These are phyloP conservation scores for Trifolium repens DNA, from an alignment of 306 rosid species.

Conservation along the genomic window DNA sequence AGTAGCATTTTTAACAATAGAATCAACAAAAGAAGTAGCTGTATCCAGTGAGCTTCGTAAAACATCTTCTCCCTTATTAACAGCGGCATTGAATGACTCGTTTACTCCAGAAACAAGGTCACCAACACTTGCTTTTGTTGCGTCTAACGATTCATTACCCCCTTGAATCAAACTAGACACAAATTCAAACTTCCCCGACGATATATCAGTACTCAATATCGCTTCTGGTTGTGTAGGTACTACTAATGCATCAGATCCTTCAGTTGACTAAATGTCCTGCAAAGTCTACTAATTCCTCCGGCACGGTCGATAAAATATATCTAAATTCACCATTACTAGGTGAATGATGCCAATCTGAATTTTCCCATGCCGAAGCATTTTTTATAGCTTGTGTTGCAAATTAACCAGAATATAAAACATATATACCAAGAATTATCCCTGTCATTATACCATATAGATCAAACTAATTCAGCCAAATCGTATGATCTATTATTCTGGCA, in stretches of 20 bases:
- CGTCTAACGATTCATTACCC: constrained; percentile 50
- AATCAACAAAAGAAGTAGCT: constrained; percentile 55
- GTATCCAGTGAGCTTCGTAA: too few species aligned
- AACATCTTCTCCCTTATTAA: constrained; percentile 59
- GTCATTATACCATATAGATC: too few species aligned
- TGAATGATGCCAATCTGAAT: too few species aligned
- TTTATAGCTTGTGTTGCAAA: constrained; percentile 55
- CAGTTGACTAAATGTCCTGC: constrained; percentile 49
- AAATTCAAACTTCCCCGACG: constrained; percentile 46
- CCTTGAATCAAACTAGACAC: constrained; percentile 39
- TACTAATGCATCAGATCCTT: constrained; percentile 44
- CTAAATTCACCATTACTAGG: constrained; percentile 42
- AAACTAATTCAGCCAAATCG: too few species aligned
- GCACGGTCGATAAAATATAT: constrained; percentile 46
- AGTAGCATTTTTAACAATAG: constrained; percentile 56
- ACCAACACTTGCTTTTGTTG: constrained; percentile 55
- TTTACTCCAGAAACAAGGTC: constrained; percentile 52
- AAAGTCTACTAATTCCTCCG: constrained; percentile 48
- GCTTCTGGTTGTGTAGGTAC: constrained; percentile 51
- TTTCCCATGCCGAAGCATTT: constrained; percentile 26
- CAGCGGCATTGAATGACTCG: constrained; percentile 58
- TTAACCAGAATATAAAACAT: not conserved
- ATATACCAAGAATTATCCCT: too few species aligned
- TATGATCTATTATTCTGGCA: too few species aligned
- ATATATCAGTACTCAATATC: constrained; percentile 45